Percentiles rank a stretch among this genome's conserved stretches.
These are phyloP conservation scores for Cladophialophora carrionii DNA, from an alignment of 2,329 filamentous ascomycete genomes.

Conservation along the genomic window DNA sequence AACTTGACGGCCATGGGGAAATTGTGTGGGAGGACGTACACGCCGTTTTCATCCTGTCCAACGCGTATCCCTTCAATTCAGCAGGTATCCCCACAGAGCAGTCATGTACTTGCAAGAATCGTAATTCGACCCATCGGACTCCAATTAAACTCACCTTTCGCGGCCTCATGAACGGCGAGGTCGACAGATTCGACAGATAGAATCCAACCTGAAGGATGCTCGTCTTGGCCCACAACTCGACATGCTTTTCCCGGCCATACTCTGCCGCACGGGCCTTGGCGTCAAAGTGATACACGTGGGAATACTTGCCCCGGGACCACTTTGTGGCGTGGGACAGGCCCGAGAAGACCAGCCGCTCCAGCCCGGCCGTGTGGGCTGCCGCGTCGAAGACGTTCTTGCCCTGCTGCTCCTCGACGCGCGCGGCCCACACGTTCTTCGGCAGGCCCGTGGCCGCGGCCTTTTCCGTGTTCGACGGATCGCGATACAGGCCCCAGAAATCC, in stretches of 20 bases:
- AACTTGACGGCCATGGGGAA: conserved; percentile 37
- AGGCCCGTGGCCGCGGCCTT: conserved; percentile 11
- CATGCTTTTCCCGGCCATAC: conserved; percentile 52
- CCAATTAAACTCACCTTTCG: conserved; percentile 22
- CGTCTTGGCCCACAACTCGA: conserved; percentile 54
- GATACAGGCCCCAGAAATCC: conserved; percentile 60
- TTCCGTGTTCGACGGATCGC: conserved; percentile 47
- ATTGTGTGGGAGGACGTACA: conserved; percentile 14
- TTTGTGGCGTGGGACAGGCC: conserved; percentile 56
- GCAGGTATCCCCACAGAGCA: neutral
- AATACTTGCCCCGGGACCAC: conserved; percentile 52
- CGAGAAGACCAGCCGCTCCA: conserved; percentile 57
- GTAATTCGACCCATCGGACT: too few relatives aligned
- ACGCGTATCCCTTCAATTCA: neutral
- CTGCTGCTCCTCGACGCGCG: conserved; percentile 55
- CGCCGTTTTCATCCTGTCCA: conserved; percentile 22
- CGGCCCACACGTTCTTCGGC: conserved; percentile 48
- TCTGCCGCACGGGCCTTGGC: conserved; percentile 56
- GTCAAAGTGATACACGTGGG: conserved; percentile 59
- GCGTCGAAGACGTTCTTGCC: conserved; percentile 62
- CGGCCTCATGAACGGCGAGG: conserved; percentile 13
- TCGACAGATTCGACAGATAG: conserved; percentile 17
- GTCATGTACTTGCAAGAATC: too few relatives aligned
- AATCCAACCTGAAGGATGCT: conserved; percentile 36
- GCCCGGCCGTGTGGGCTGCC: conserved; percentile 48